Evolutionary conservation across 1,284 basidiomycete species (phyloP).

Genomic region (Malassezia brasiliensis): DNA sequence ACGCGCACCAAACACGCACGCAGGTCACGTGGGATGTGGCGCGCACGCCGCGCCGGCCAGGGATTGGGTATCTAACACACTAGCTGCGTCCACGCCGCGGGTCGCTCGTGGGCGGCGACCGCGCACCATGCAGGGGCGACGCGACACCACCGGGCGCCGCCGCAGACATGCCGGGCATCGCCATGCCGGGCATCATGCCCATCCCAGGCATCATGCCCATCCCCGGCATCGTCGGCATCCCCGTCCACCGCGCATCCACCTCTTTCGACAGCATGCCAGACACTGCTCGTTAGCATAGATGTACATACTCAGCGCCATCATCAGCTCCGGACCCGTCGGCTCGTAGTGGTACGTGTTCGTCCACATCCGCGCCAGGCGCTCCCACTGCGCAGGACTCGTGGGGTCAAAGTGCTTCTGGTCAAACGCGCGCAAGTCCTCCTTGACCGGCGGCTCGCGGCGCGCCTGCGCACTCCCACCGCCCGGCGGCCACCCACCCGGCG

Average conservation of each 20-base stretch:
- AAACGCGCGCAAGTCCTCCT: conserved; percentile 16
- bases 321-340: conserved; percentile 14
- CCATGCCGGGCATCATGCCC: conserved; percentile 13
- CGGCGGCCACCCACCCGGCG: not conserved
- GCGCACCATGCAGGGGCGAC: not conserved
- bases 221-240: conserved; percentile 2
- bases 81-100: conserved; percentile 7
- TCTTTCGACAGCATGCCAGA: conserved; percentile 16
- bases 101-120: conserved; percentile 1
- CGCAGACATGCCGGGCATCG: conserved; percentile 12
- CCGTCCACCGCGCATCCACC: conserved; percentile 11
- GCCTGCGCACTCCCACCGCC: conserved; percentile 1
- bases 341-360: conserved; percentile 19
- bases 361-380: conserved; percentile 15
- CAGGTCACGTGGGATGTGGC: not conserved
- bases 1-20: not conserved
- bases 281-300: conserved; percentile 4
- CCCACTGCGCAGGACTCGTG: conserved; percentile 17
- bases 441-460: not conserved
- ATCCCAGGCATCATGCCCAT: conserved; percentile 14
- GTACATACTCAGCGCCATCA: conserved; percentile 18
- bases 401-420: conserved; percentile 20
- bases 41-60: not conserved
- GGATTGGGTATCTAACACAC: conserved; percentile 7
- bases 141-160: not conserved